These are phyloP conservation scores for Tolypocladium paradoxum DNA, from an alignment of 2,329 filamentous ascomycete genomes.

Conservation along the genomic window DNA sequence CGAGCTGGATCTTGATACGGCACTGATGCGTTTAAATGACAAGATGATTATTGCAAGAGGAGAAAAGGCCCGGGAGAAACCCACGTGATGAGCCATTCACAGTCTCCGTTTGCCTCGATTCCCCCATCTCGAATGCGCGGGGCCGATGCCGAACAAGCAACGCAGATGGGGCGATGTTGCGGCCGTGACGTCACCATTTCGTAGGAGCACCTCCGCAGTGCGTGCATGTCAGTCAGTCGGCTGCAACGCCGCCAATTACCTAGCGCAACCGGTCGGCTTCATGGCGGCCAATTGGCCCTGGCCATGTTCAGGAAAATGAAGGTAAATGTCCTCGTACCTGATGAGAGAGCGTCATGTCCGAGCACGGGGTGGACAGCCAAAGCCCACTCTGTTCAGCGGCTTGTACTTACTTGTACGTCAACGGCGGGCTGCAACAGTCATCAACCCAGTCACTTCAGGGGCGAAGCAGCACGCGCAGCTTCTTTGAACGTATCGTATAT, in stretches of 20 bases:
- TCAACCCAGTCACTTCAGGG: neutral
- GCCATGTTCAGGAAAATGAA: too few species aligned
- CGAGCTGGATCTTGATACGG: neutral
- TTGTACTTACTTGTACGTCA: neutral
- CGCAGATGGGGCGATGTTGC: neutral
- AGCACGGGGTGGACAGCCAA: neutral
- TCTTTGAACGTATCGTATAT: constrained; percentile 25
- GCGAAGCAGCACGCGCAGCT: too few species aligned
- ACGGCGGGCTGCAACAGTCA: neutral
- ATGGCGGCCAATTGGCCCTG: too few species aligned
- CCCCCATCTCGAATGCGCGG: neutral
- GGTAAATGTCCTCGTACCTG: neutral
- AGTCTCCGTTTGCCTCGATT: neutral
- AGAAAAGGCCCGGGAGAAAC: neutral
- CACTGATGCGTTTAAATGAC: neutral
- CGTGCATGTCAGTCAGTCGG: too few species aligned
- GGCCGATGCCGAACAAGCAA: neutral
- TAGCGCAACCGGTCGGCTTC: neutral
- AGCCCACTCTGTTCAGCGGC: neutral
- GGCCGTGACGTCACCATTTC: constrained; percentile 5
- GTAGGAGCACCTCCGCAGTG: neutral
- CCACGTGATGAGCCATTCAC: neutral
- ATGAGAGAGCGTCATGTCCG: neutral
- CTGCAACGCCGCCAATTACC: neutral
- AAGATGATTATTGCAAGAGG: neutral